Conservation (phyloP, 352 stramenopile species). For the Globisporangium barbulae region DNA sequence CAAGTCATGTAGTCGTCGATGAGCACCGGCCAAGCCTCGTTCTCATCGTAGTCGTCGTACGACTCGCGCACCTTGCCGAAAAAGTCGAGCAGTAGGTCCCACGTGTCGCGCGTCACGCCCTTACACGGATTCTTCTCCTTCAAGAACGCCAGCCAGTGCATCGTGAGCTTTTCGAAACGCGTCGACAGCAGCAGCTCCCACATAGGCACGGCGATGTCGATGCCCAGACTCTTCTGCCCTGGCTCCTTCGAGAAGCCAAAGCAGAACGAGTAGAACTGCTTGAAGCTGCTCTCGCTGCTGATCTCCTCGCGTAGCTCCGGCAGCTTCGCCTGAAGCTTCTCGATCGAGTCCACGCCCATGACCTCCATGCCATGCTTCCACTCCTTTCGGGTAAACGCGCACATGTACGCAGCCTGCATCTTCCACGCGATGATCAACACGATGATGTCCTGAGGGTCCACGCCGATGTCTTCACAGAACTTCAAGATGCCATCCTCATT, state of each 20-base stretch:
- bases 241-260: slow-evolving; percentile 88
- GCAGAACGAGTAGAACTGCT: slow-evolving; percentile 87
- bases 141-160: slow-evolving; percentile 78
- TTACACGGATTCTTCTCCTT: slow-evolving; percentile 73
- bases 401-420: slow-evolving; percentile 86
- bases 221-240: slow-evolving; percentile 82
- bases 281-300: slow-evolving; percentile 53
- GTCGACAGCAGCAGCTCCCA: slow-evolving; percentile 75
- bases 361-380: slow-evolving; percentile 77
- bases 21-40: slow-evolving; percentile 87
- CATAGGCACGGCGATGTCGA: slow-evolving; percentile 85
- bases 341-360: slow-evolving; percentile 65
- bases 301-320: slow-evolving; percentile 55
- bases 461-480: slow-evolving; percentile 75
- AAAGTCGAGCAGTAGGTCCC: slow-evolving; percentile 84
- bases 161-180: slow-evolving; percentile 64
- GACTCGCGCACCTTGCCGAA: slow-evolving; percentile 77
- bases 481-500: slow-evolving; percentile 76
- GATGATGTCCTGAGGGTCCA: slow-evolving; percentile 74
- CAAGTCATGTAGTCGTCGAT: slow-evolving; percentile 89
- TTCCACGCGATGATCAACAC: slow-evolving; percentile 87
- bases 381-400: slow-evolving; percentile 80
- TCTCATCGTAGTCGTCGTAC: slow-evolving; percentile 87
- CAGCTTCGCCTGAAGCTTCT: slow-evolving; percentile 59
- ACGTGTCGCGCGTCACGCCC: slow-evolving; percentile 84